A percentile compares a stretch with the other conserved stretches of the same genome.
Conservation (phyloP, 2,329 filamentous ascomycete species). For the Hymenoscyphus albidus region DNA sequence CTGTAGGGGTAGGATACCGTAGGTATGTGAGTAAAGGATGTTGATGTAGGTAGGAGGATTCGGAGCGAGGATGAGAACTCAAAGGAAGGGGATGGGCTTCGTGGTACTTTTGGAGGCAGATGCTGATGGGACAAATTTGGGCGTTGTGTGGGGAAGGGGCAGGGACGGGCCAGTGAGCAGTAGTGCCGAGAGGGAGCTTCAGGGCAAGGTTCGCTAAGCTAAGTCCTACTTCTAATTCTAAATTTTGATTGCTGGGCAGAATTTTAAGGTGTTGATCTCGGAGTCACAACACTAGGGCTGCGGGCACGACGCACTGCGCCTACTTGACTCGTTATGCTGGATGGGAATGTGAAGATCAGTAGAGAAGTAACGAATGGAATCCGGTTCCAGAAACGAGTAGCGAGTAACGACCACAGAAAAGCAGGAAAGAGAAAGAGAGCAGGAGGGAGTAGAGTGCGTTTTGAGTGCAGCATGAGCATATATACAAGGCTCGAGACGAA, state of each 20-base stretch:
- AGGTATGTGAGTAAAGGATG: too few species aligned
- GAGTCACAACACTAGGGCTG: neutral
- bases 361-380: neutral
- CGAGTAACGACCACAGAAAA: neutral
- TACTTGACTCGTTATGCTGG: too few species aligned
- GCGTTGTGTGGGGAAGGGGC: too few species aligned
- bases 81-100: too few species aligned
- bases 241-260: too few species aligned
- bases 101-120: too few species aligned
- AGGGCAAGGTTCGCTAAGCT: neutral
- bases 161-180: too few species aligned
- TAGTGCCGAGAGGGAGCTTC: neutral
- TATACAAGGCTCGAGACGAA: too few species aligned
- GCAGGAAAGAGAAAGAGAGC: neutral
- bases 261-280: neutral
- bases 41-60: too few species aligned
- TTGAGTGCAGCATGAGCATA: neutral
- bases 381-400: neutral
- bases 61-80: too few species aligned
- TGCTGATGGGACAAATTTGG: too few species aligned
- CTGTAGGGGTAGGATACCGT: slow-evolving; percentile 23
- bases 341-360: neutral
- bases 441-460: neutral
- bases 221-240: too few species aligned
- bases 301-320: neutral